Base-by-base conservation (phyloP, 2,329 filamentous ascomycete genomes). In the Tolypocladium amazonense region DNA sequence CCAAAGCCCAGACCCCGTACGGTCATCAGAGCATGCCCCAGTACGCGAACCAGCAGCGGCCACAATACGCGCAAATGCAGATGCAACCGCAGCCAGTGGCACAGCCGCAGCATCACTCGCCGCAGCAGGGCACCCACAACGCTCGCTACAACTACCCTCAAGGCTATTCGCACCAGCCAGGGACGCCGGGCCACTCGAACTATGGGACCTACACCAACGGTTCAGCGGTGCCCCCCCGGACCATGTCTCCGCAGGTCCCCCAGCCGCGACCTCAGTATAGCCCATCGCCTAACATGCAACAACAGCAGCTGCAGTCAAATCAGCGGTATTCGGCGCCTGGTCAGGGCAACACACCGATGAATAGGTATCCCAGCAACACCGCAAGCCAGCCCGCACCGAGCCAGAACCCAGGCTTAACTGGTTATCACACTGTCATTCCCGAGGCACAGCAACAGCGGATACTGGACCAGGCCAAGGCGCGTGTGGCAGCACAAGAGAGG, bases 1-100 rank as follows among this genome's bases (percentile, higher is more conserved):
- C 75, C 56, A 84, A 85, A 66, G 73, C 77, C 14, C 78, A 81
- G 60, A 77, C 77, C 9, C 76, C 78, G 0, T 84, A 81, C 60
- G 77, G 78, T 14, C 81, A 83, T 60, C 75, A 80, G 62, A 77
- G 73, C 62, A 77, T 81, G 70, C 73, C 74, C 12, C 75, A 80
- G 54, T 82, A 77, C 61, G 74, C 75, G 38, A 75, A 71, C 50
- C 81, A 79, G 62, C 76, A 72, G 62, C 76, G 80, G 58, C 73
- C 76, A 33, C 77, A 77, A 59, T 76, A 75, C 50, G 66, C 67
- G 3, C 74, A 74, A 65, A 77, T 74, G 63, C 72, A 73, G 15
- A 56, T 59, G 57, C 60, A 61, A 41, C 55, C 55, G 20, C 60
- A 56, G 1, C 57, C 15, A 6, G 38, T 50, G 9, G 25, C 45